Evolutionary conservation across 352 stramenopile genomes (phyloP), one percentile per base, ranked within the genome.

Genomic region (Phytopythium cucurbitacearum): DNA sequence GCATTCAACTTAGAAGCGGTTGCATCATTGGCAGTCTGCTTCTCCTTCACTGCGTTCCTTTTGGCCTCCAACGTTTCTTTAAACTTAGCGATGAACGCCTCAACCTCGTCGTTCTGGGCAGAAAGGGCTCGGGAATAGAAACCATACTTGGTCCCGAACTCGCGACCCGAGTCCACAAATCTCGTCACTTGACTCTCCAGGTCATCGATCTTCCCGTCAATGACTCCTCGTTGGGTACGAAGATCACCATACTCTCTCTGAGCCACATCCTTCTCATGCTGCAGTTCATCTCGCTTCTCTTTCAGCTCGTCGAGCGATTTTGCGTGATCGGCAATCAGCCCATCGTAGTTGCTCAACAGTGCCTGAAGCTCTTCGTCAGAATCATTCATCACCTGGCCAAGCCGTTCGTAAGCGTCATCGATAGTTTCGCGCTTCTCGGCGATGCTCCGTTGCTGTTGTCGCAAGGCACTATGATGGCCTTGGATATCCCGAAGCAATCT

Each of bases 301-400:
- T 81, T 49, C 9, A 91, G 48, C 10, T 36, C 48, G 0, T 66
- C 38, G 35, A 76, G 76, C 0, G 52, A 63, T 21, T 52, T 59
- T n/a, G 60, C 43, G 34, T 90, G 67, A 10, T 79, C 61, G 4
- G 69, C 59, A 16, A 89, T 69, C 34, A 80, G 74, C 2, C 50
- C 47, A 5, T 90, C 80, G 40, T 87, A 86, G 35, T 88, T 73
- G 1, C 67, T 72, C 35, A 90, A 40, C 15, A 90, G 40, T 2
- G 16, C 43, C 42, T 76, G 53, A 4, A 95, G 51, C 36, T 91
- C 66, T 9, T 81, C 71, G 41, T 95, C 76, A 0, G 73, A 64
- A 42, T 90, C 83, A 45, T 66, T 90, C 77, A 93, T 87, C 51
- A 85, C 59, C 13, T 84, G 62, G 39, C 85, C 66, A 42, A 91